Evolutionary conservation across 2,329 filamentous ascomycete species (phyloP).

Genomic region (Botrytis aclada): DNA sequence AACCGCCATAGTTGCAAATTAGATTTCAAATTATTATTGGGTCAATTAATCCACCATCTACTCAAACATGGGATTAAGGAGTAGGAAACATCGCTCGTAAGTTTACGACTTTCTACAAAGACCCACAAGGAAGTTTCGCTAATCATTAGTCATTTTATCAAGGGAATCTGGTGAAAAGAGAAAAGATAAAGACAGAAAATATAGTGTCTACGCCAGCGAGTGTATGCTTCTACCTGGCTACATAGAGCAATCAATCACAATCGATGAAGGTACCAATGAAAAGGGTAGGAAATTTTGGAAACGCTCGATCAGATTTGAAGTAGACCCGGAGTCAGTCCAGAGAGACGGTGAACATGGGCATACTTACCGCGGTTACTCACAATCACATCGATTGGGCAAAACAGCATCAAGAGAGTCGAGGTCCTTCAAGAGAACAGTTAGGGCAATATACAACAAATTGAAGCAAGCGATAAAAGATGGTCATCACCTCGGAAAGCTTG

Average conservation of each 20-base stretch:
- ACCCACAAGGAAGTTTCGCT: neutral
- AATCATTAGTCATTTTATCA: neutral
- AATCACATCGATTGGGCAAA: neutral
- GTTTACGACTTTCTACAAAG: neutral
- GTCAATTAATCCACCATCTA: neutral
- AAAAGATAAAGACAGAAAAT: neutral
- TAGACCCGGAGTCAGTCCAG: neutral
- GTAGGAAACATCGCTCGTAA: neutral
- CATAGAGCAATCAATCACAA: neutral
- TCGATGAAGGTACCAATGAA: neutral
- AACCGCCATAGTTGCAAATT: neutral
- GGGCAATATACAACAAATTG: neutral
- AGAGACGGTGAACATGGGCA: neutral
- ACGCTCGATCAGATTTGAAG: neutral
- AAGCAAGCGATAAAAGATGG: neutral
- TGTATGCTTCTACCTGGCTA: neutral
- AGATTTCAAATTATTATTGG: neutral
- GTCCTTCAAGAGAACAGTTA: neutral
- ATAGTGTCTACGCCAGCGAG: neutral
- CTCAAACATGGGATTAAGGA: neutral
- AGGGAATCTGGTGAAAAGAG: neutral
- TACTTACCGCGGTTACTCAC: neutral
- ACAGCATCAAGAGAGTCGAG: neutral
- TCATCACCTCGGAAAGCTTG: neutral
- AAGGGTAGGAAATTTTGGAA: neutral